Evolutionary conservation across 169 alveolate species (phyloP).

Genomic region (Plasmodium falciparum): DNA sequence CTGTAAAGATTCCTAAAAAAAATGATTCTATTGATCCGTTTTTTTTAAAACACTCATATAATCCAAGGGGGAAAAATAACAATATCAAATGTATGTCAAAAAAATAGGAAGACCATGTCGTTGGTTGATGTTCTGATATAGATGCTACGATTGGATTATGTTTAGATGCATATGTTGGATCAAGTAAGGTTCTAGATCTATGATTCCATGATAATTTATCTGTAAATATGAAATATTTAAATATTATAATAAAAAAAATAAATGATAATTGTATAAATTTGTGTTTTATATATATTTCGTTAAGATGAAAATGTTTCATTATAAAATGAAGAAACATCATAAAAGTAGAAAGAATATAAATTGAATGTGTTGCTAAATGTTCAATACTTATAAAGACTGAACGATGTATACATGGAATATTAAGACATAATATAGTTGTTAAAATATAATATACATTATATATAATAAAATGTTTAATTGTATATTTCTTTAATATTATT

Average conservation of each 20-base stretch:
- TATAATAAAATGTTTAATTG: constrained; percentile 90
- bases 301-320: neutral
- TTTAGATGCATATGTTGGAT: constrained; percentile 97
- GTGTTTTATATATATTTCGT: constrained; percentile 11
- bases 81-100: constrained; percentile 80
- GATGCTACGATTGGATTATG: constrained; percentile 98
- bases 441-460: constrained; percentile 94
- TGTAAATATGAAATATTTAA: constrained; percentile 46
- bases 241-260: constrained; percentile 41
- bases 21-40: constrained; percentile 50
- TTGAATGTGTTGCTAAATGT: constrained; percentile 97
- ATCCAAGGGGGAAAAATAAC: constrained; percentile 78
- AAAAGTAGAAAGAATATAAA: constrained; percentile 88
- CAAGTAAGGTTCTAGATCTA: constrained; percentile 96
- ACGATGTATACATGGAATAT: constrained; percentile 95
- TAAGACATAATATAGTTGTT: constrained; percentile 95
- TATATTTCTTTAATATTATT: constrained; percentile 91
- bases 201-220: constrained; percentile 82
- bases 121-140: constrained; percentile 99
- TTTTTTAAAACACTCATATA: constrained; percentile 71
- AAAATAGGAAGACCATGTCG: constrained; percentile 95
- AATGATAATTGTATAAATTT: constrained; percentile 21
- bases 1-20: constrained; percentile 58
- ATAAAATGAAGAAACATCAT: constrained; percentile 46
- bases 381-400: constrained; percentile 94